Percentiles rank a stretch among this genome's conserved stretches.
Conservation (phyloP, 148 eudicot genomes). For the Fagopyrum esculentum region DNA sequence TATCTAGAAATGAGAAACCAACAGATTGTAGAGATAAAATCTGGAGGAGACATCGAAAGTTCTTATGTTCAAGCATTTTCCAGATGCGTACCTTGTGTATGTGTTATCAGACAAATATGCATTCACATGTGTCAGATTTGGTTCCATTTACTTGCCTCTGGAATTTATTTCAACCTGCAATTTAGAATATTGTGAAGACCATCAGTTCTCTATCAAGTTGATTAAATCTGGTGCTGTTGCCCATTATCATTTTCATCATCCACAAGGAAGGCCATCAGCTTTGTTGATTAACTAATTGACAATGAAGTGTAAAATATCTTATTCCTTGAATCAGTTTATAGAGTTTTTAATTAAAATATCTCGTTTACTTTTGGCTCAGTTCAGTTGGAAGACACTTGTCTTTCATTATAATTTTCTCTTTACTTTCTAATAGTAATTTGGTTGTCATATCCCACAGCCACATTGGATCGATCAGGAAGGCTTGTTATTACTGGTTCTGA, state of each 20-base stretch:
- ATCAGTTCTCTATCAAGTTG: not conserved
- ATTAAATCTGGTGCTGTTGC: not conserved
- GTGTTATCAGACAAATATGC: not conserved
- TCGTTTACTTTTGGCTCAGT: not conserved
- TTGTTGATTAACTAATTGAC: not conserved
- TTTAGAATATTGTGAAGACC: not conserved
- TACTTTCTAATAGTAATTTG: not conserved
- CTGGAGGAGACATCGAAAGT: not conserved
- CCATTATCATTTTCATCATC: not conserved
- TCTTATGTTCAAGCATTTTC: not conserved
- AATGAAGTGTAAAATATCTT: not conserved
- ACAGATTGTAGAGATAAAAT: not conserved
- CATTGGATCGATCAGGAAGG: slow-evolving; percentile 87
- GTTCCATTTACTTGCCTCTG: not conserved
- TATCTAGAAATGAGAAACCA: not conserved
- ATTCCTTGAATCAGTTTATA: not conserved
- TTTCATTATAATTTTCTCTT: not conserved
- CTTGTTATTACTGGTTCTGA: slow-evolving; percentile 95
- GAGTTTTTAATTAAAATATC: not conserved
- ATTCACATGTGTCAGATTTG: not conserved
- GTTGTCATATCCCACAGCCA: slow-evolving; percentile 41
- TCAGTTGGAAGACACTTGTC: slow-evolving; percentile 10
- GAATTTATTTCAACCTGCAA: not conserved
- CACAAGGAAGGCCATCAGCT: not conserved
- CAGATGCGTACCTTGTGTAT: not conserved